Conservation (phyloP, 192 early-diverging fungal species). For the Geosiphon pyriformis region DNA sequence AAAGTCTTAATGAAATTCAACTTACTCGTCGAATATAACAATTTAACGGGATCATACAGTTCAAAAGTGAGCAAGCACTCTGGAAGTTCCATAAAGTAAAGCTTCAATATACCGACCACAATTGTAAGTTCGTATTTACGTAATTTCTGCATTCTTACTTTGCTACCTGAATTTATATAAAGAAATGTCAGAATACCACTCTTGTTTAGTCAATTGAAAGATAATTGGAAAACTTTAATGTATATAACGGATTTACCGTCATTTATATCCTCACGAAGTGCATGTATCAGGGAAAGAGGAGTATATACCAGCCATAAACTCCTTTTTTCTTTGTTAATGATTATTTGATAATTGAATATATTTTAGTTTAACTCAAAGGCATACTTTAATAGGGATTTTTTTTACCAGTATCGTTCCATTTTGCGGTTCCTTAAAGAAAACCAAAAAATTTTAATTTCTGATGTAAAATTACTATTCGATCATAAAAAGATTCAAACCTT, state of each 20-base stretch:
- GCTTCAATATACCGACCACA: constrained; percentile 53
- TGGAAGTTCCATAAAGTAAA: constrained; percentile 71
- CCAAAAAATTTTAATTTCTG: not conserved
- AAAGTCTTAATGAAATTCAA: not conserved
- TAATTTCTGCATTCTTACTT: constrained; percentile 50
- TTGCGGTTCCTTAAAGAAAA: constrained; percentile 12
- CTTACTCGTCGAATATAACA: constrained; percentile 56
- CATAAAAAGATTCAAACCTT: constrained; percentile 33
- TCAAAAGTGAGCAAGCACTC: constrained; percentile 62
- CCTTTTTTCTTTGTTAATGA: constrained; percentile 41
- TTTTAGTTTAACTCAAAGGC: not conserved
- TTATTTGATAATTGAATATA: not conserved
- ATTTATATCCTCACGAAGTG: constrained; percentile 60
- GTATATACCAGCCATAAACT: constrained; percentile 58
- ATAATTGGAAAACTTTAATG: not conserved
- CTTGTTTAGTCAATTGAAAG: not conserved
- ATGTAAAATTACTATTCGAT: not conserved
- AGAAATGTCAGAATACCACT: not conserved
- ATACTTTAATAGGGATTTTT: not conserved
- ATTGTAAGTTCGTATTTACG: constrained; percentile 50
- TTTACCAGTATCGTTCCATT: constrained; percentile 7
- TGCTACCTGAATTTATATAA: constrained; percentile 32
- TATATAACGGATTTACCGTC: constrained; percentile 30
- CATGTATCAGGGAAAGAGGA: constrained; percentile 54
- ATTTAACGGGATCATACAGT: constrained; percentile 61